These are phyloP conservation scores for Biscogniauxia marginata DNA, from an alignment of 2,329 filamentous ascomycete species.

Conservation along the genomic window DNA sequence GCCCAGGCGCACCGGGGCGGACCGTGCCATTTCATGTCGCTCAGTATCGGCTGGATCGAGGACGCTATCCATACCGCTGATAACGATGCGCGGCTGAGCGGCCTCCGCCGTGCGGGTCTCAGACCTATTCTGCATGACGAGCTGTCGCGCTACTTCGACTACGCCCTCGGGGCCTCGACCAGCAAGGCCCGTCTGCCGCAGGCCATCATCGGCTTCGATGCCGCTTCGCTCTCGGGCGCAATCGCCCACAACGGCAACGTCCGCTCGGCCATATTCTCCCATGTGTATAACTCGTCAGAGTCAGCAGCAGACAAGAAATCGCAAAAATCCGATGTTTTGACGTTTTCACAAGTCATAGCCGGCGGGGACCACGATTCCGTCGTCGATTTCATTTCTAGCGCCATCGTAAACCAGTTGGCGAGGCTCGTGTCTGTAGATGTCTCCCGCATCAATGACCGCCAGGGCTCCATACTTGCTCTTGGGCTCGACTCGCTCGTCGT, in stretches of 20 bases:
- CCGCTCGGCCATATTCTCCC: constrained; percentile 11
- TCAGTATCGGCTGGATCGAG: constrained; percentile 16
- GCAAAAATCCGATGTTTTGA: background rate
- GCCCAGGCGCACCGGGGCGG: background rate
- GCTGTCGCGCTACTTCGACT: constrained; percentile 9
- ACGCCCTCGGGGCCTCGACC: constrained; percentile 3
- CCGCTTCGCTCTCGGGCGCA: constrained; percentile 3
- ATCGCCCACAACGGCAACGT: constrained; percentile 7
- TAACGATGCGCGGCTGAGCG: constrained; percentile 2
- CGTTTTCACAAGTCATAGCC: constrained; percentile 3
- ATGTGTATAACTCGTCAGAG: background rate
- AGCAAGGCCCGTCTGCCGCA: background rate
- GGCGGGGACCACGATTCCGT: constrained; percentile 1
- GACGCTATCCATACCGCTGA: constrained; percentile 10
- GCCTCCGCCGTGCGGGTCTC: constrained; percentile 8
- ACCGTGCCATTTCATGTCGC: constrained; percentile 7
- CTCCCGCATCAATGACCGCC: constrained; percentile 1
- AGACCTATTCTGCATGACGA: constrained; percentile 3
- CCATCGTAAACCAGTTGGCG: constrained; percentile 6
- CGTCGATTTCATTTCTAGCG: constrained; percentile 3
- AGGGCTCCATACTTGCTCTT: constrained; percentile 7
- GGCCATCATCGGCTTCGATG: constrained; percentile 11
- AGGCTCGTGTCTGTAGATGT: constrained; percentile 9
- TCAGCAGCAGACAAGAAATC: background rate
- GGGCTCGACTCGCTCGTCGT: constrained; percentile 10